Evolutionary conservation across 495 filamentous ascomycete genomes (phyloP), one percentile per base, ranked within the genome.

Genomic region (Neurospora tetrasperma): DNA sequence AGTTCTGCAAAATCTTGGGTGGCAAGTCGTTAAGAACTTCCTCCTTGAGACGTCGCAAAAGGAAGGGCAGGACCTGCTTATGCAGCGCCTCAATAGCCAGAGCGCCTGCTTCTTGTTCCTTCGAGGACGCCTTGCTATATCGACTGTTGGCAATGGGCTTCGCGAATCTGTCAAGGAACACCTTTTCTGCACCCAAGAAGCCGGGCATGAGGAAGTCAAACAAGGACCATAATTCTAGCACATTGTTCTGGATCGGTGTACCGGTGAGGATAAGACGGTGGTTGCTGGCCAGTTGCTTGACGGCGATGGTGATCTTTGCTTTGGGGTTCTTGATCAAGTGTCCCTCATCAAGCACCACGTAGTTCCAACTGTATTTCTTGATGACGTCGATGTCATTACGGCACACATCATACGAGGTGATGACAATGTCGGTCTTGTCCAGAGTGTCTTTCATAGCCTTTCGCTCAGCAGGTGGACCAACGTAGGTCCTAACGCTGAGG

Each of bases 161-260:
- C 16, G 96, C 95, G 75, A 99, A 99, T 31, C 96, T 90, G 79
- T 99, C 96, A 59, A 97, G 84, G 86, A 99, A 99, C 38, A 99
- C 95, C 82, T 97, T 98, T 78, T 99, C 96, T 0, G 96, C 93
- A n/a, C 96, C 96, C 9, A 99, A 84, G 86, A 99, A 99, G 8
- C 96, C 96, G 5, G 96, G 96, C 96, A 99, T 99, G 73, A 99
- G 83, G 84, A 99, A 99, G 81, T 99, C 96, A 77, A 99, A 98
- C 9, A 99, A 83, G 0, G 94, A 97, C 96, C 96, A 99, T 3
- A 99, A 85, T 77, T 99, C 96, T n/a, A 91, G 88, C 14, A 99
- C 86, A 75, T 97, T 98, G 79, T 99, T 99, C 81, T 99, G 96
- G 86, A 99, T 99, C 0, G 96, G 96, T 3, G 96, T 99, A 54